Evolutionary conservation across 345 rosid species (phyloP).

Genomic region (Salix viminalis): DNA sequence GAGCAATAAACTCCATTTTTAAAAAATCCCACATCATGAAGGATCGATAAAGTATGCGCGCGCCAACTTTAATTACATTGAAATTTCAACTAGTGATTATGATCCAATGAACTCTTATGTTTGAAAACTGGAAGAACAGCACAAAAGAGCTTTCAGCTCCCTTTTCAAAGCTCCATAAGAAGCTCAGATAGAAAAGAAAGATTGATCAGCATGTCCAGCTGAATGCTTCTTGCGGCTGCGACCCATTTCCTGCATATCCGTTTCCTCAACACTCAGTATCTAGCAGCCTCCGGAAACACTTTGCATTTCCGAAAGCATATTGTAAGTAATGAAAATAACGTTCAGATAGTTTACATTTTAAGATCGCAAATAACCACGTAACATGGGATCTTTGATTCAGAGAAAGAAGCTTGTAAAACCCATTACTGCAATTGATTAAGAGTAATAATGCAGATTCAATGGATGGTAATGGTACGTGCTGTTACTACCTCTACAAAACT

Average conservation of each 20-base stretch:
- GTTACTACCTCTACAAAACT: too few species aligned
- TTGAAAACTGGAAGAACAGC: not conserved
- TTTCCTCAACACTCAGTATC: too few species aligned
- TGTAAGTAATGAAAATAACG: not conserved
- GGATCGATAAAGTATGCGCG: not conserved
- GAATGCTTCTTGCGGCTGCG: too few species aligned
- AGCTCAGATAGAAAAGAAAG: not conserved
- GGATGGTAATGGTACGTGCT: too few species aligned
- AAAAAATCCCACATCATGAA: not conserved
- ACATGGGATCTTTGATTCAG: not conserved
- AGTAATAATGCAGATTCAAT: too few species aligned
- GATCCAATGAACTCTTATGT: not conserved
- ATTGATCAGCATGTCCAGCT: too few species aligned
- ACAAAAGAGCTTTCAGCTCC: not conserved
- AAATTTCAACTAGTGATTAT: not conserved
- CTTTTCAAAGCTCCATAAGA: not conserved
- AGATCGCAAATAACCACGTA: not conserved
- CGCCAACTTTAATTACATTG: too few species aligned
- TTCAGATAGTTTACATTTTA: not conserved
- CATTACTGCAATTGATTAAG: too few species aligned
- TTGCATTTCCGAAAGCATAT: not conserved
- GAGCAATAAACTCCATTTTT: slow-evolving; percentile 1
- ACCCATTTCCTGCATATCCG: too few species aligned
- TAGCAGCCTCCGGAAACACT: too few species aligned
- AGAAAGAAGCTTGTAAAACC: too few species aligned